Evolutionary conservation across 306 rosid genomes (phyloP).

Genomic region (Gastrolobium villosum): DNA sequence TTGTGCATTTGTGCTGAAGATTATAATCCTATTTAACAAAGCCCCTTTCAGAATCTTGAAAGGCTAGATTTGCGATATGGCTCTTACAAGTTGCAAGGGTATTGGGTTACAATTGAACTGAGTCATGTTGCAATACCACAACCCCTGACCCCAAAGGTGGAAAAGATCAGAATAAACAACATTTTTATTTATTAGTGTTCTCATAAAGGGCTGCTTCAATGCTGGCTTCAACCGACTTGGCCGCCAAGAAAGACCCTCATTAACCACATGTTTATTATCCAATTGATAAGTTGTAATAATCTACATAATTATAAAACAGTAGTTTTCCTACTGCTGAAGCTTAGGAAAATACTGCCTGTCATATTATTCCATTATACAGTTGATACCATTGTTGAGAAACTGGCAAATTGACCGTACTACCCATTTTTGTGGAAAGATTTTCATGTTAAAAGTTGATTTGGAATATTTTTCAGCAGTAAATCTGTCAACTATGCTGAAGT

Average conservation of each 20-base stretch:
- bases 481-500: no score
- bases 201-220: not conserved
- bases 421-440: no score
- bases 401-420: no score
- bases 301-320: no score
- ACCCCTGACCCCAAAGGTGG: not conserved
- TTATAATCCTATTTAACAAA: constrained; percentile 44
- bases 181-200: not conserved
- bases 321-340: no score
- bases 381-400: not conserved
- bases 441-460: no score
- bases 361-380: not conserved
- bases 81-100: constrained; percentile 40
- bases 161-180: not conserved
- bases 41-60: constrained; percentile 51
- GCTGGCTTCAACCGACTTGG: not conserved
- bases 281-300: not conserved
- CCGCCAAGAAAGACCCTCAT: not conserved
- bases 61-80: constrained; percentile 52
- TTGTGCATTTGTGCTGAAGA: constrained; percentile 53
- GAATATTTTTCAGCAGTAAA: no score
- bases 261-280: not conserved
- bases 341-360: no score
- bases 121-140: not conserved
- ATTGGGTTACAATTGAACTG: constrained; percentile 21